Percentiles rank a stretch among this genome's conserved stretches.
Conservation (phyloP, 208 protist genomes). For the Trypanosoma cruzi region DNA sequence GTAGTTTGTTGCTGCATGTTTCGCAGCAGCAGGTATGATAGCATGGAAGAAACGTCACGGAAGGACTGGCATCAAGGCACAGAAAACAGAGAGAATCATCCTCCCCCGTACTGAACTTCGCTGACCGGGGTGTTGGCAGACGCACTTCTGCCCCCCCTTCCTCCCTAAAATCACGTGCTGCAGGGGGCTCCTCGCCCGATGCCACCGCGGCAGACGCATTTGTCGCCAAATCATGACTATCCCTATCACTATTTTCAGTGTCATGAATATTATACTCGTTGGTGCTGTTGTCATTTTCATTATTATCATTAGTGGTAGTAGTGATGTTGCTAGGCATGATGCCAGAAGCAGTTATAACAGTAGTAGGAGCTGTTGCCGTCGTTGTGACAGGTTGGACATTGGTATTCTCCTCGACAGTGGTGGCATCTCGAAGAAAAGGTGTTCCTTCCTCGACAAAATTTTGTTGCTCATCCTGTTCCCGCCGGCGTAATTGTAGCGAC, state of each 20-base stretch:
- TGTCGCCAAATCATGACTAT: conserved; percentile 25
- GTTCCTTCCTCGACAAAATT: conserved; percentile 6
- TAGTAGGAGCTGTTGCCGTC: too few relatives aligned
- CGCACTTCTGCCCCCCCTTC: neutral
- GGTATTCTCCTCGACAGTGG: neutral
- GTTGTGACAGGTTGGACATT: neutral
- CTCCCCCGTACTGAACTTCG: conserved; percentile 23
- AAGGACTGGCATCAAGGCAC: conserved; percentile 36
- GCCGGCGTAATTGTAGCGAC: neutral
- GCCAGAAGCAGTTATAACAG: neutral
- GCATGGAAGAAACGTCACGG: conserved; percentile 59
- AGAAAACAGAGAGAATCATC: conserved; percentile 47
- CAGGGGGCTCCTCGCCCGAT: neutral
- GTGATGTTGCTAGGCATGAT: neutral
- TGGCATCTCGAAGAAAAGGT: conserved; percentile 4
- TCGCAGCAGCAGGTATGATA: conserved; percentile 64
- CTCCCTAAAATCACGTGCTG: neutral
- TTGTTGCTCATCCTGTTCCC: neutral
- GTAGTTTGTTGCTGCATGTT: conserved; percentile 42
- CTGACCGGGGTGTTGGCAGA: conserved; percentile 10
- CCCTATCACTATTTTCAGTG: neutral
- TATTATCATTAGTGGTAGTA: neutral
- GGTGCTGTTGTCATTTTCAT: neutral
- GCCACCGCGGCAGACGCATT: neutral
- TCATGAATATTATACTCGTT: neutral